Conservation (phyloP, 257 asterid genomes). For the Solanum commersonii region DNA sequence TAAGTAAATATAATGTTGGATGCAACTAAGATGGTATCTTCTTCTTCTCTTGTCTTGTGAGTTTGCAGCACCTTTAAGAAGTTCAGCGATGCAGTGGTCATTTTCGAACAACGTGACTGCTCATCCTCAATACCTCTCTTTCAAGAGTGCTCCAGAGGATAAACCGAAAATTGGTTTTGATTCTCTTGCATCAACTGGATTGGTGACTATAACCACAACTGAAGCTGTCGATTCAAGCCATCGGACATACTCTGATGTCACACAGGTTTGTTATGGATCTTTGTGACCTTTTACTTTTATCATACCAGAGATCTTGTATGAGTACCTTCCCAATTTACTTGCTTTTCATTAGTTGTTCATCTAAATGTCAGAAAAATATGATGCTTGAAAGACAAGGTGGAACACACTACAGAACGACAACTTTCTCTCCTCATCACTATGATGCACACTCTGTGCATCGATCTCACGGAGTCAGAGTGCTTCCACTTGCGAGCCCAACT, state of each 20-base stretch:
- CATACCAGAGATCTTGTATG: not conserved
- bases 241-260: conserved; percentile 16
- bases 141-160: conserved; percentile 20
- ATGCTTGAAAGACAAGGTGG: conserved; percentile 3
- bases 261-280: conserved; percentile 28
- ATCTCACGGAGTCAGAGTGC: conserved; percentile 10
- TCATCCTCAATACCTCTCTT: conserved; percentile 41
- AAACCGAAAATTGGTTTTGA: conserved; percentile 44
- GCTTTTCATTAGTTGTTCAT: not conserved
- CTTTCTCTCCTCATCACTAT: not conserved
- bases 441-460: not conserved
- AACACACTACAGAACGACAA: not conserved
- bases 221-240: conserved; percentile 30
- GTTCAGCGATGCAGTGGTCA: conserved; percentile 70
- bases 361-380: not conserved
- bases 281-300: not conserved
- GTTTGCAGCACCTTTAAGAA: conserved; percentile 37
- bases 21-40: not conserved
- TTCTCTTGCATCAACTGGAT: conserved; percentile 58
- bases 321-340: not conserved
- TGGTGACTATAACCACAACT: conserved; percentile 40
- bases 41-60: conserved; percentile 2
- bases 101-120: conserved; percentile 33
- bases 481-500: conserved; percentile 7
- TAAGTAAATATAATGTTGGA: not conserved